These are phyloP conservation scores for Cicer chorassanicum DNA, from an alignment of 306 rosid genomes.

Conservation along the genomic window DNA sequence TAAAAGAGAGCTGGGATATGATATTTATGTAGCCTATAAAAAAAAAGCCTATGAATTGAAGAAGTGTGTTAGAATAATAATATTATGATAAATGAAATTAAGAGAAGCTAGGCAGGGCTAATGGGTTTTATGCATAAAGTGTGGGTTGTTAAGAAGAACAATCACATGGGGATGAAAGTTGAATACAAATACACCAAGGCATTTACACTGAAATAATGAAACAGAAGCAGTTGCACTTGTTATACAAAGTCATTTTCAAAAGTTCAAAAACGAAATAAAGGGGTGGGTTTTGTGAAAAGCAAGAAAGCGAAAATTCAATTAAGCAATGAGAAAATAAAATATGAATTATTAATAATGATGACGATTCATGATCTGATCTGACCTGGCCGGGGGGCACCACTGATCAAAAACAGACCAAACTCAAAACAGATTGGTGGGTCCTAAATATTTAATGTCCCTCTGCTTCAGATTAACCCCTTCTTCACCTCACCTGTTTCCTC, in stretches of 20 bases:
- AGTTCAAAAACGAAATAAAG: conserved; percentile 48
- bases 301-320: conserved; percentile 53
- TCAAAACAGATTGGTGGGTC: too few species aligned
- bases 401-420: not conserved
- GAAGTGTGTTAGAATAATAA: too few species aligned
- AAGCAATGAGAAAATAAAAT: conserved; percentile 40
- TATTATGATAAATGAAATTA: too few species aligned
- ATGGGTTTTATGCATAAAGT: not conserved
- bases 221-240: conserved; percentile 49
- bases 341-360: conserved; percentile 55
- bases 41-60: too few species aligned
- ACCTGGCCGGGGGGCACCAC: conserved; percentile 44
- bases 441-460: too few species aligned
- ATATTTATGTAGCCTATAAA: too few species aligned
- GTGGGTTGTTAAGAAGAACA: conserved; percentile 28
- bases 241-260: conserved; percentile 50
- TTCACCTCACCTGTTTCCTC: too few species aligned
- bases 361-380: conserved; percentile 45
- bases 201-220: conserved; percentile 52
- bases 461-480: too few species aligned
- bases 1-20: too few species aligned
- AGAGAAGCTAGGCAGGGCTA: too few species aligned
- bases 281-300: conserved; percentile 37
- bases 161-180: conserved; percentile 53
- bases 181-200: conserved; percentile 27